Percentiles rank a stretch among this genome's conserved stretches.
Evolutionary conservation across 345 rosid genomes (phyloP).

Genomic region (Eutrema yunnanense): DNA sequence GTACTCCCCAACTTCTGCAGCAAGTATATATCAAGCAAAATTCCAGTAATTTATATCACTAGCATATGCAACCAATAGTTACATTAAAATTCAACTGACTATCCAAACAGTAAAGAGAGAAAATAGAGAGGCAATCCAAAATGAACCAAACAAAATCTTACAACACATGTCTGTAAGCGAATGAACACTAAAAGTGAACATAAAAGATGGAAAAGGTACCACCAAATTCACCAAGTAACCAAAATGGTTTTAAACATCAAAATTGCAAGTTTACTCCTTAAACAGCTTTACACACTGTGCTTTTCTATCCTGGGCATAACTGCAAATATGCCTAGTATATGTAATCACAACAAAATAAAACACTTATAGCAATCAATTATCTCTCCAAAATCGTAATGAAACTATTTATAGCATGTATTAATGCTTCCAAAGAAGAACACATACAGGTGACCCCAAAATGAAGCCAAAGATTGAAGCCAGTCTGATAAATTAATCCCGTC

Average conservation of each 20-base stretch:
- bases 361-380: background rate
- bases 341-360: background rate
- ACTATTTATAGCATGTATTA: background rate
- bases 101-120: background rate
- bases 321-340: slow-evolving; percentile 1
- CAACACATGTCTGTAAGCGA: background rate
- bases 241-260: slow-evolving; percentile 1
- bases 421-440: slow-evolving; percentile 38
- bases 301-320: background rate
- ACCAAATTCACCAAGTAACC: background rate
- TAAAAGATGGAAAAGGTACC: background rate
- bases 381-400: background rate
- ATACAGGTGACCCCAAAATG: slow-evolving; percentile 99
- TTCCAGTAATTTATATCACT: background rate
- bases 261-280: background rate
- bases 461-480: slow-evolving; percentile 99
- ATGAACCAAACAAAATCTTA: background rate
- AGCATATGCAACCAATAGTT: background rate
- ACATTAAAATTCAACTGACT: background rate
- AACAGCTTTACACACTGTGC: background rate
- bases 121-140: background rate
- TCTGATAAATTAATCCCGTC: slow-evolving; percentile 98
- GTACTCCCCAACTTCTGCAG: slow-evolving; percentile 4
- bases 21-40: background rate
- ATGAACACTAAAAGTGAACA: background rate